A percentile compares a stretch with the other conserved stretches of the same genome.
phyloP scores from a whole-genome alignment of 2,329 filamentous ascomycete species.

The Diaporthe ampelina region DNA sequence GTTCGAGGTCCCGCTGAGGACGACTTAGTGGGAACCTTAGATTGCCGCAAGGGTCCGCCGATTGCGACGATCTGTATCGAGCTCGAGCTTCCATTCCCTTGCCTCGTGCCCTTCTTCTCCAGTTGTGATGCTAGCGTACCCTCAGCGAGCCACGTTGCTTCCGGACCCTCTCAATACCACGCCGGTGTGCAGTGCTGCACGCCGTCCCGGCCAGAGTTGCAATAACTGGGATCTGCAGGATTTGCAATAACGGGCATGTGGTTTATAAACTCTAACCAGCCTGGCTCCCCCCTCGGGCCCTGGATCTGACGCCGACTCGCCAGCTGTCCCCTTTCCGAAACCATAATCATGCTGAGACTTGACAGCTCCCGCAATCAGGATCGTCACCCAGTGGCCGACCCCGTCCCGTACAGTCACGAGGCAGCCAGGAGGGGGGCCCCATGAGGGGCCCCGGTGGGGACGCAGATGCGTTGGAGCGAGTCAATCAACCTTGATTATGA shows the following conservation, averaged over 20 bases:
- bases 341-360: conserved; percentile 33
- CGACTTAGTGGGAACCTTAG: conserved; percentile 20
- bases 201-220: neutral
- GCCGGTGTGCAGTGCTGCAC: conserved; percentile 12
- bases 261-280: conserved; percentile 18
- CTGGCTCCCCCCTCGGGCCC: conserved; percentile 12
- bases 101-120: conserved; percentile 3
- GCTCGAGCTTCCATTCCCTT: conserved; percentile 12
- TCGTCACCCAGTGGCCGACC: conserved; percentile 17
- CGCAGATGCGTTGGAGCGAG: conserved; percentile 31
- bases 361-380: conserved; percentile 28
- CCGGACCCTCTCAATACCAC: conserved; percentile 23
- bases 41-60: conserved; percentile 29
- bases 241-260: conserved; percentile 34
- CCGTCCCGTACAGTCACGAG: conserved; percentile 23
- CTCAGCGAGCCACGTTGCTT: conserved; percentile 27
- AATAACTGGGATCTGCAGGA: conserved; percentile 26
- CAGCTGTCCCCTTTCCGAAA: conserved; percentile 26
- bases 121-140: conserved; percentile 27
- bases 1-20: conserved; percentile 23
- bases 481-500: conserved; percentile 31
- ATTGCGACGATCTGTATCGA: conserved; percentile 35
- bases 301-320: conserved; percentile 32
- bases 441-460: conserved; percentile 12
- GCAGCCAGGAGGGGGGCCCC: conserved; percentile 20